Base-by-base conservation (phyloP, 1,284 basidiomycete species). In the Cutaneotrichosporon sp. region DNA sequence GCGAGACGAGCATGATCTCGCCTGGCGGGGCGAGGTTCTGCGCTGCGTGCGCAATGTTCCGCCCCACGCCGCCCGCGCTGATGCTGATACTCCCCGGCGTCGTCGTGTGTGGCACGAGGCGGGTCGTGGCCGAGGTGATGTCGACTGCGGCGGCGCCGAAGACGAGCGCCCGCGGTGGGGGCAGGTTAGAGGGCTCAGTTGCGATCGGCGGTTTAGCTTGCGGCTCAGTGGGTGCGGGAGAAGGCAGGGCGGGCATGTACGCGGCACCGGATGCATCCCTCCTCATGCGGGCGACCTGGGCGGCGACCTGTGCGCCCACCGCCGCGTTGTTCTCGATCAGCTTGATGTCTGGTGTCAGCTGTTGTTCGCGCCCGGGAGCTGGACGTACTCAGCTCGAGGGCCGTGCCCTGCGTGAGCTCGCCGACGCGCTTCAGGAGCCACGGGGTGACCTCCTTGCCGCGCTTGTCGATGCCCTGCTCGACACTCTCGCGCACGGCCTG, bases 391-490 rank as follows among this genome's bases (percentile, higher is more conserved):
- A 85, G 88, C 45, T 83, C 81, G 56, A 95, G 80, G 2, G 92
- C 92, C 63, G 82, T 82, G 4, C 92, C 91, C 43, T 84, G 74
- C 0, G 91, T 93, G 51, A 99, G 82, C 75, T 97, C 89, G 9
- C 85, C 85, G 2, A 99, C 89, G 20, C 95, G 86, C 60, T 85
- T 84, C 31, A 99, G 82, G 13, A 99, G 83, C 95, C 95, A 99
- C 3, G 97, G 97, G 1, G 97, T 99, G 11, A 87, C 94, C 66
- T 93, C 90, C 73, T 97, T 98, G 7, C 97, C 97, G 14, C 83
- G 81, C 68, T 84, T 88, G 72, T 86, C 89, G 54, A 97, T 83
- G 0, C 94, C 93, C 67, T 88, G 89, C 66, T 86, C 84, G 66
- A 91, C 87, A 9, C 90, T 89, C 78, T 99, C 95, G 22, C 77